Evolutionary conservation across 2,329 filamentous ascomycete species (phyloP), one percentile per base, ranked within the genome.

Genomic region (Hypoxylon sp.): DNA sequence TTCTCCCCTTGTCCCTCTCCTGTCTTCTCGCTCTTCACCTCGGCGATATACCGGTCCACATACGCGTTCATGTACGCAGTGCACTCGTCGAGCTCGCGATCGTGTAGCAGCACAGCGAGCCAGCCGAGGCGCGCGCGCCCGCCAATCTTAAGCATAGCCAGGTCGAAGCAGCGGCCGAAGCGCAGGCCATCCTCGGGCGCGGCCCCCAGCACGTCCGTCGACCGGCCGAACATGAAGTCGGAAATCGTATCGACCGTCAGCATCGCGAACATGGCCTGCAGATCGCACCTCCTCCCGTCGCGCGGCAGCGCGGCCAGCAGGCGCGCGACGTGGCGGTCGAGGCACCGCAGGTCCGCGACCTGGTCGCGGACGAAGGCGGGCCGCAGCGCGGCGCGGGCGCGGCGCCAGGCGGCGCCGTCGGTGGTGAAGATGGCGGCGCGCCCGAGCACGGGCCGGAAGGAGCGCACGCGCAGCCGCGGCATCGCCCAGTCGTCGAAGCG

Each of bases 301-400:
- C 68, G 72, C 0, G 87, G 86, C 3, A 92, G 78, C 24, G 83
- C 74, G 48, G 92, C 75, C 38, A 88, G 76, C 33, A 84, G 79
- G 51, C n/a, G n/a, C n/a, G 82, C 77, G 10, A 90, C 80, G 70
- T 94, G 90, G 15, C 79, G 78, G 69, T 93, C 89, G 64, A 92
- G 87, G 41, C 87, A 85, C 31, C 86, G 79, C 20, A 94, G 78
- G 70, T 94, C 88, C 29, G 88, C 86, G 29, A 84, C 77, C 70
- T 84, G 81, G 56, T 82, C 77, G 15, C 79, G 74, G 15, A 79
- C 77, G 59, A 85, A 85, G 62, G 80, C 78, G 0, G 84, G 84
- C 13, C 82, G 74, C 17, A 87, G 75, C 65, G 84, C 74, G 4
- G 79, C 75, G 9, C 83, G 75, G 0, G 79, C 78, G n/a, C 77